phyloP scores from a whole-genome alignment of 2,329 filamentous ascomycete species.

The Cladosporium sp. region DNA sequence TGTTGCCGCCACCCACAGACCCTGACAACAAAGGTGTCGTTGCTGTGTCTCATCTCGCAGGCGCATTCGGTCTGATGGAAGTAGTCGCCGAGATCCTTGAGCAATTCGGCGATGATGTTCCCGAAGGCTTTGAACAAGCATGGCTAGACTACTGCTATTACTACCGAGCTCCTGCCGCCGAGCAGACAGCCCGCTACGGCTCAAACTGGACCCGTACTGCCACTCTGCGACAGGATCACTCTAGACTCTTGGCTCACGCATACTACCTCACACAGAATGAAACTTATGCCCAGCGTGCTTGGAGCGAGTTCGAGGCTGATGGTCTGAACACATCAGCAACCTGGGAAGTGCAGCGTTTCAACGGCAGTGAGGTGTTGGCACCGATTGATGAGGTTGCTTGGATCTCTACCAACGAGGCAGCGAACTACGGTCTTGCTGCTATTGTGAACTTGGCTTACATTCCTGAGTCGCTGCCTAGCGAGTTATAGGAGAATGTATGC shows the following conservation, averaged over 20 bases:
- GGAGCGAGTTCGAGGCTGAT: constrained; percentile 55
- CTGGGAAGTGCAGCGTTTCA: constrained; percentile 42
- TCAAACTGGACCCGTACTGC: constrained; percentile 42
- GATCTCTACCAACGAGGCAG: constrained; percentile 58
- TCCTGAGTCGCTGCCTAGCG: constrained; percentile 16
- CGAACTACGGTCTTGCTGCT: constrained; percentile 58
- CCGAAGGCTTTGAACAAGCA: constrained; percentile 52
- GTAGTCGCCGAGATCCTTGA: constrained; percentile 58
- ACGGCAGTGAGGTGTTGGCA: constrained; percentile 47
- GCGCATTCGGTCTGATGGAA: constrained; percentile 61
- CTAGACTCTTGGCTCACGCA: constrained; percentile 58
- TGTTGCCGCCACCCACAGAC: constrained; percentile 56
- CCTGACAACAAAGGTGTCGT: constrained; percentile 54
- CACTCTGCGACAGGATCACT: constrained; percentile 58
- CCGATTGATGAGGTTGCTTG: constrained; percentile 58
- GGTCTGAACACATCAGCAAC: constrained; percentile 38
- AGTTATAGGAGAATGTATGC: not conserved
- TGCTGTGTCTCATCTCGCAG: constrained; percentile 56
- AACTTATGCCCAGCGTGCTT: constrained; percentile 53
- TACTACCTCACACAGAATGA: constrained; percentile 47
- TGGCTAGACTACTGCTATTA: constrained; percentile 64
- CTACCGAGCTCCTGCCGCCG: constrained; percentile 51
- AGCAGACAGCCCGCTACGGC: constrained; percentile 58
- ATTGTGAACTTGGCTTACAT: constrained; percentile 56
- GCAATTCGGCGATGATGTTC: constrained; percentile 48